Evolutionary conservation across 2,329 filamentous ascomycete genomes (phyloP), one percentile per base, ranked within the genome.

Genomic region (Aaosphaeria pasadenensis): DNA sequence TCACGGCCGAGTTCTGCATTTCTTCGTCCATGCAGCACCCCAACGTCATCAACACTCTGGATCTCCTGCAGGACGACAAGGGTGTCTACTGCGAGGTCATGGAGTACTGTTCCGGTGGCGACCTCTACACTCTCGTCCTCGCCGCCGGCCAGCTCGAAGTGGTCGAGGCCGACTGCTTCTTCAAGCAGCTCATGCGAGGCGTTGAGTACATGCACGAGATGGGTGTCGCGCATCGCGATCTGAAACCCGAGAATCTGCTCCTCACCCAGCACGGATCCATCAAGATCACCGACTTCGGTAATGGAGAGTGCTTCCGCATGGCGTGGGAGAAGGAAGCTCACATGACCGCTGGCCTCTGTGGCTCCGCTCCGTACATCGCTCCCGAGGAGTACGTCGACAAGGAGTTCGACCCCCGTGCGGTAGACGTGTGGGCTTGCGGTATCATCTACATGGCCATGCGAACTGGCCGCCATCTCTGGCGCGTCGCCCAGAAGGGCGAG

Each of bases 401-500:
- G 69, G 94, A 99, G 68, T 99, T 99, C 57, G 94, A 99, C 65
- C 94, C 94, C 30, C 83, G 94, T 49, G 92, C 94, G n/a, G 92
- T 99, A 43, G 94, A 99, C 64, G 87, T 97, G 11, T 99, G 94
- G 94, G 94, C 94, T 28, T 96, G 91, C 51, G 94, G 94, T 66
- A 94, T 99, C 44, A 99, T 99, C 51, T 99, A 99, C 75, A 99
- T 99, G 94, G 94, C 94, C 11, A 99, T 99, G 94, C 83, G 94
- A 49, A 97, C 92, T 2, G 94, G 94, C 5, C 83, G 94, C 45
- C 94, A 99, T 71, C 78, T 99, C 6, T 99, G 94, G 94, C 87
- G 91, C 46, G 84, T 96, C n/a, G 94, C 94, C 5, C 92, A 92
- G 72, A 95, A 91, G 72, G 91, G 95, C 47, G 92, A 97, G 57